phyloP scores from a whole-genome alignment of 2,329 filamentous ascomycete genomes.

The Xylariaceae sp. region DNA sequence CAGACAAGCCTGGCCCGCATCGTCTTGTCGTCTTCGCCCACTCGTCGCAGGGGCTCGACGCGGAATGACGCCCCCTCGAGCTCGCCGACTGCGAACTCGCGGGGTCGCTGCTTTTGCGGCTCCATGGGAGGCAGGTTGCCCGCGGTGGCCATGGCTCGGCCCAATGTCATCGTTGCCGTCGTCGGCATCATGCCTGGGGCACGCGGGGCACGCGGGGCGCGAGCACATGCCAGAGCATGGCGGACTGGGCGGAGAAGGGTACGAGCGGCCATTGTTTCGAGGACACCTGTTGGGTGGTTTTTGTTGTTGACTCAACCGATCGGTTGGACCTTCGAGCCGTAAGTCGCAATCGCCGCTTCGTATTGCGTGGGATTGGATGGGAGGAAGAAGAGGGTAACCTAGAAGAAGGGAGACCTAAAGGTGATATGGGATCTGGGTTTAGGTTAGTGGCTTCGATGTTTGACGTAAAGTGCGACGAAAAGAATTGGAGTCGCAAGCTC shows the following conservation, averaged over 20 bases:
- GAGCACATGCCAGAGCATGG: constrained; percentile 6
- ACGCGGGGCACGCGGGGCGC: constrained; percentile 12
- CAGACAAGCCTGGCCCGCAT: constrained; percentile 79
- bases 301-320: not conserved
- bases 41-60: constrained; percentile 81
- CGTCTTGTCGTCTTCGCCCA: constrained; percentile 76
- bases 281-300: not conserved
- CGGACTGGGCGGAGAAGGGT: constrained; percentile 22
- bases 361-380: no score
- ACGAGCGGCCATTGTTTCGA: constrained; percentile 22
- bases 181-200: no score
- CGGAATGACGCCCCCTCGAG: constrained; percentile 80
- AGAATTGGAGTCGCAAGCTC: no score
- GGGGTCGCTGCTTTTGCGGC: constrained; percentile 21
- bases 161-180: constrained; percentile 6
- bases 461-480: no score
- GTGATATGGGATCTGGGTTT: no score
- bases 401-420: no score
- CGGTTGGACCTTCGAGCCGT: no score
- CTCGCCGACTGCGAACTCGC: constrained; percentile 76
- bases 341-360: no score
- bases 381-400: no score
- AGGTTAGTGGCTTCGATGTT: no score
- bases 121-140: constrained; percentile 27
- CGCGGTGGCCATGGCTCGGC: constrained; percentile 17